A percentile compares a stretch with the other conserved stretches of the same genome.
Evolutionary conservation across 345 rosid species (phyloP).

Genomic region (Dimocarpus longan): DNA sequence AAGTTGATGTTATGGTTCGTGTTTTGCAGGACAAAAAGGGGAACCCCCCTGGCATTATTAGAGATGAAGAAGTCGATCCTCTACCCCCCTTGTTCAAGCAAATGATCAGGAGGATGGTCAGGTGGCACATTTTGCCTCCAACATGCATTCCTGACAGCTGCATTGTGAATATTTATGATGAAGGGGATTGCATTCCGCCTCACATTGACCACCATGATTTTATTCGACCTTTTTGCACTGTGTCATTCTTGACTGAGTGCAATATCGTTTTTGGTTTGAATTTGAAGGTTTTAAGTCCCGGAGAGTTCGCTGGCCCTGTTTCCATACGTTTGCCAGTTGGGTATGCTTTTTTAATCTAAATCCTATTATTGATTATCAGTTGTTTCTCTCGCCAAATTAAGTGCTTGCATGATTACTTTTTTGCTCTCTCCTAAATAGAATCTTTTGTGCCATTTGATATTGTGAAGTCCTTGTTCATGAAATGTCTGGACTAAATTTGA

Average conservation of each 20-base stretch:
- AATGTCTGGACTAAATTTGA: neutral
- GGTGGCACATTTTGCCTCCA: constrained; percentile 63
- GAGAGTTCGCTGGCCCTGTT: constrained; percentile 58
- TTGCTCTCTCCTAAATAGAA: neutral
- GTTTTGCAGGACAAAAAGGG: constrained; percentile 54
- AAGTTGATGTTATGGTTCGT: neutral
- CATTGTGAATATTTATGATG: constrained; percentile 69
- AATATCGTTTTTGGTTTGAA: constrained; percentile 59
- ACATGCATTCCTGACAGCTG: constrained; percentile 66
- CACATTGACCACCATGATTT: constrained; percentile 73
- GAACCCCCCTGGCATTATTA: constrained; percentile 60
- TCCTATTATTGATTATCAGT: neutral
- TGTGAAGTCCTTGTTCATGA: neutral
- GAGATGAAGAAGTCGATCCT: constrained; percentile 61
- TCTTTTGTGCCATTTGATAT: no score
- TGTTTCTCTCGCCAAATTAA: neutral
- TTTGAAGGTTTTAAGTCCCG: constrained; percentile 50
- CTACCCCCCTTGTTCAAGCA: constrained; percentile 54
- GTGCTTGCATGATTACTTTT: neutral
- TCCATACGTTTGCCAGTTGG: constrained; percentile 64
- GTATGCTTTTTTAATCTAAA: constrained; percentile 33
- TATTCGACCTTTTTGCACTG: constrained; percentile 66
- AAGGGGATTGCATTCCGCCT: constrained; percentile 79
- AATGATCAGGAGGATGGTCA: constrained; percentile 60
- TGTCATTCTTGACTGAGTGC: constrained; percentile 60